Base-by-base conservation (phyloP, 2,329 filamentous ascomycete species). In the Pseudopyricularia cyperi region DNA sequence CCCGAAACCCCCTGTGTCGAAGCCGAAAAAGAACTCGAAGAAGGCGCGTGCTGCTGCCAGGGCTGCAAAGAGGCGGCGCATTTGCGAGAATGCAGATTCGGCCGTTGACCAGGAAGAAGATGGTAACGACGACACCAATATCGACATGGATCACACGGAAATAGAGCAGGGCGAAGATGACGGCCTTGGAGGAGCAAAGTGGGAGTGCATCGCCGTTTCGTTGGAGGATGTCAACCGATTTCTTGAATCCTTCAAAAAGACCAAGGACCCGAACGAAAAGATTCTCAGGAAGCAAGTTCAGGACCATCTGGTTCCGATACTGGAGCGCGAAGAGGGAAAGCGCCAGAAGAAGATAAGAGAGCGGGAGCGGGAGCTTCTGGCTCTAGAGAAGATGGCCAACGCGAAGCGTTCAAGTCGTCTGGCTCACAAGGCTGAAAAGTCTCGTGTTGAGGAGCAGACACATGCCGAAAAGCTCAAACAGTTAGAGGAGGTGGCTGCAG, bases 371-470 rank as follows among this genome's bases (percentile, higher is more conserved):
- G 91, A 97, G 61, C 68, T 95, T 22, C 72, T 89, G 51, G 89
- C 82, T 58, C 67, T 95, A 57, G 84, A 91, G 59, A 91, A 93
- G 64, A 77, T 97, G 69, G 89, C 89, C n/a, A 87, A 85, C 53
- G 91, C 93, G 4, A 98, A 98, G 69, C 77, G 93, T 56, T 98
- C 93, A 1, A 95, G 88, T 61, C 82, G 93, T 56, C 80, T 98
- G 58, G 90, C 91, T 17, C 78, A 79, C 57, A 94, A 89, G 63
- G 72, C 82, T 33, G 89, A 96, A 63, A 84, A 81, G 57, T 86
- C 89, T 61, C 83, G 80, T 58, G 74, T 85, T 55, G 82, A 91
- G 47, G 82, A 88, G 54, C 78, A 85, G 58, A 76, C 75, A 17
- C 80, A 75, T 9, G 85, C 90, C 61, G 85, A 84, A 46, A 81